Conservation (phyloP, 2,329 filamentous ascomycete genomes). For the Aspergillus japonicus region DNA sequence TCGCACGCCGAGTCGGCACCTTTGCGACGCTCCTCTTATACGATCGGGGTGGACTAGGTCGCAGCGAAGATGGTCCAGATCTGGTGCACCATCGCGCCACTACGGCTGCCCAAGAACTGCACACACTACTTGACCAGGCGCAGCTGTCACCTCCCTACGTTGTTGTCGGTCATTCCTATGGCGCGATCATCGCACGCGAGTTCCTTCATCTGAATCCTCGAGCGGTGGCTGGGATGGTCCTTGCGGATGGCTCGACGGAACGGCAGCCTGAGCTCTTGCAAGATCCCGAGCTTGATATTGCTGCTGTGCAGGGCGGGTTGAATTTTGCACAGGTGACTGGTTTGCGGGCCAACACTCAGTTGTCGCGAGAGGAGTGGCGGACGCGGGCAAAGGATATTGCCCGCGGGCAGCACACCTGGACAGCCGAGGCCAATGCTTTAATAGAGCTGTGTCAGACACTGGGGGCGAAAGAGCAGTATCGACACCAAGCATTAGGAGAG, state of each 20-base stretch:
- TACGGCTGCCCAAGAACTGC: slow-evolving; percentile 32
- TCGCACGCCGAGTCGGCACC: slow-evolving; percentile 29
- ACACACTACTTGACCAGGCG: slow-evolving; percentile 25
- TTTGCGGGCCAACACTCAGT: slow-evolving; percentile 25
- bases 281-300: slow-evolving; percentile 32
- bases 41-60: slow-evolving; percentile 41
- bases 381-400: slow-evolving; percentile 31
- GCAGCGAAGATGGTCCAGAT: slow-evolving; percentile 27
- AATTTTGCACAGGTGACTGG: slow-evolving; percentile 35
- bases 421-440: slow-evolving; percentile 24
- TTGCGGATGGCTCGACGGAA: slow-evolving; percentile 39
- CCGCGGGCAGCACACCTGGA: slow-evolving; percentile 20
- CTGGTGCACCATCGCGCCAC: slow-evolving; percentile 20
- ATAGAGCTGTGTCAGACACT: slow-evolving; percentile 29
- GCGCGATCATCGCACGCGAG: slow-evolving; percentile 41
- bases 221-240: slow-evolving; percentile 38
- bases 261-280: slow-evolving; percentile 30
- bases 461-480: slow-evolving; percentile 32
- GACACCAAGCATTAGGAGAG: slow-evolving; percentile 25
- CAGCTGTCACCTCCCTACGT: slow-evolving; percentile 30
- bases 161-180: slow-evolving; percentile 43
- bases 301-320: slow-evolving; percentile 31
- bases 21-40: slow-evolving; percentile 36
- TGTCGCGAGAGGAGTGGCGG: slow-evolving; percentile 38
- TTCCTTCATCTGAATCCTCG: slow-evolving; percentile 34